phyloP scores from a whole-genome alignment of 805 yeast genomes.

The Barnettozyma salicaria region DNA sequence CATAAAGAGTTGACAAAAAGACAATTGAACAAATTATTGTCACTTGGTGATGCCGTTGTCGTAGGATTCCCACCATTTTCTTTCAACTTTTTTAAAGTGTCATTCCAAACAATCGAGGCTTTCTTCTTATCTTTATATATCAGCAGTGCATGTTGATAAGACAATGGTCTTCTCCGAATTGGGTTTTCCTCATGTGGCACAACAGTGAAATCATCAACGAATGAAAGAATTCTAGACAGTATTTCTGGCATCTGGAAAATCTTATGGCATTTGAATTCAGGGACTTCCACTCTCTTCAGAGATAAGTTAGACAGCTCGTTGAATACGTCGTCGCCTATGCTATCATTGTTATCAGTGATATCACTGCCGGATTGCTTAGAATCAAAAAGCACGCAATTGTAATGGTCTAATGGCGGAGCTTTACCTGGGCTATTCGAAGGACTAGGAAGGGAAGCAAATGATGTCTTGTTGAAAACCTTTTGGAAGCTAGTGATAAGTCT shows the following conservation, averaged over 20 bases:
- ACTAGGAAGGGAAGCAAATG: constrained; percentile 4
- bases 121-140: constrained; percentile 50
- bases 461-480: constrained; percentile 15
- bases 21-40: constrained; percentile 48
- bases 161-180: constrained; percentile 60
- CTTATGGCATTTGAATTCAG: constrained; percentile 11
- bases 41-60: constrained; percentile 6
- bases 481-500: constrained; percentile 22
- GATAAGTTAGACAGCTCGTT: constrained; percentile 11
- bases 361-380: too few relatives aligned
- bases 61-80: constrained; percentile 20
- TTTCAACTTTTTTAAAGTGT: constrained; percentile 17
- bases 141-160: constrained; percentile 60
- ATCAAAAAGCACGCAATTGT: too few relatives aligned
- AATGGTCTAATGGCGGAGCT: too few relatives aligned
- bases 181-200: constrained; percentile 62
- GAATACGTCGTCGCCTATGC: constrained; percentile 11
- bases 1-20: constrained; percentile 64
- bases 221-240: constrained; percentile 49
- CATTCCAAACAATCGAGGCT: constrained; percentile 42
- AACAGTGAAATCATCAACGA: constrained; percentile 48
- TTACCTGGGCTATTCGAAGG: constrained; percentile 5
- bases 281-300: constrained; percentile 1
- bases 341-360: too few relatives aligned
- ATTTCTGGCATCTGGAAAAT: constrained; percentile 79